Base-by-base conservation (phyloP, 495 filamentous ascomycete species). In the Talaromyces stipitatus region DNA sequence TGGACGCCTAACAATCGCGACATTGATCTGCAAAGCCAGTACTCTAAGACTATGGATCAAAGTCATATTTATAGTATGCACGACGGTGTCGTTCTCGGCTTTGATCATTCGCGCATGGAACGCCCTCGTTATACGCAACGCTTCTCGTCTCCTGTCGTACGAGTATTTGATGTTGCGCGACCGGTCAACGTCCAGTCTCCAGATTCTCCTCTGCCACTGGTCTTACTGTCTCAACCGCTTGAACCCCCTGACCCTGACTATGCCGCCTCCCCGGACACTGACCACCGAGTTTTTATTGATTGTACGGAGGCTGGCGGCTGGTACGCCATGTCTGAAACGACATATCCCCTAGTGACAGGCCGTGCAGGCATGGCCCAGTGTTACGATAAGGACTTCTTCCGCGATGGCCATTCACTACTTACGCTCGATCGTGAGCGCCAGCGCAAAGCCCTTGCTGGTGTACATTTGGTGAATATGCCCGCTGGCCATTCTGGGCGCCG, bases 1-100 rank as follows among this genome's bases (percentile, higher is more conserved):
- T 98, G 94, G 94, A 86, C 84, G 0, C 89, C 92, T 9, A 98
- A 98, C 68, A 95, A 88, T 50, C 88, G 85, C 43, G 92, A 98
- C 64, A 82, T 81, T 55, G 94, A 98, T 69, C 84, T 98, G 14
- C 83, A 88, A 59, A 83, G 81, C 43, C 90, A 97, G 60, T 91
- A 97, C 62, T 74, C 74, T 22, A 71, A 71, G 3, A 89, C 90
- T 9, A 88, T 90, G 75, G 94, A 97, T 68, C 83, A 87, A 57
- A 89, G 86, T 41, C 96, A 97, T 70, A 84, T 97, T 23, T 91
- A 92, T 62, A 87, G 86, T 53, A 83, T 86, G 65, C 89, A 90
- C 59, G 89, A 97, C 69, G 94, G 94, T n/a, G 80, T 81, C 22
- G 82, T 96, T 7, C 82, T 94, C 60, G 90, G 89, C 2, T 86